A percentile compares a stretch with the other conserved stretches of the same genome.
Evolutionary conservation across 2,329 filamentous ascomycete species (phyloP).

Genomic region (Didymella glomerata): DNA sequence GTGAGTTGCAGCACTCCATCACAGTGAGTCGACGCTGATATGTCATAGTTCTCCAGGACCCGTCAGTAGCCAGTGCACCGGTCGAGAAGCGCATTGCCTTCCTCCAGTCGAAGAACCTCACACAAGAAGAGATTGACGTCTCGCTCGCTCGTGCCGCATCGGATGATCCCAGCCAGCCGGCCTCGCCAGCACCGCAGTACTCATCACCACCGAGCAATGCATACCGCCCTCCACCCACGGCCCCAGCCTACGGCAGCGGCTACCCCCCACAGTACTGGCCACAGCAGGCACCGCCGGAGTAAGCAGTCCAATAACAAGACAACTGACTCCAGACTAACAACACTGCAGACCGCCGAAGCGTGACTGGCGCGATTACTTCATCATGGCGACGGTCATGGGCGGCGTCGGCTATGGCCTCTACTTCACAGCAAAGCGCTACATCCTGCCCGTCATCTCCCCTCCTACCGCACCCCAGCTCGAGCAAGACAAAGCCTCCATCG

Average conservation of each 20-base stretch:
- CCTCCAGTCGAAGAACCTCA: conserved; percentile 94
- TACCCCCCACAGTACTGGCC: conserved; percentile 62
- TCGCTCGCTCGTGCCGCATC: conserved; percentile 77
- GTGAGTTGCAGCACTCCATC: conserved; percentile 50
- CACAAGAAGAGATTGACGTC: conserved; percentile 90
- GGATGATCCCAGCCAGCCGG: conserved; percentile 60
- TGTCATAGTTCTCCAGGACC: conserved; percentile 86
- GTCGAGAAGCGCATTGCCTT: conserved; percentile 93
- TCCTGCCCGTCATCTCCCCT: conserved; percentile 88
- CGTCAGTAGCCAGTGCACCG: conserved; percentile 87
- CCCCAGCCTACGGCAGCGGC: conserved; percentile 59
- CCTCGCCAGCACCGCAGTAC: conserved; percentile 60
- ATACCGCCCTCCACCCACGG: conserved; percentile 58
- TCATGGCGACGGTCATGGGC: conserved; percentile 95
- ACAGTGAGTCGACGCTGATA: conserved; percentile 25
- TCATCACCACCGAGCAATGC: conserved; percentile 49
- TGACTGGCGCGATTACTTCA: conserved; percentile 99
- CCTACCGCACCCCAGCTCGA: conserved; percentile 93
- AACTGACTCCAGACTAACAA: conserved; percentile 23
- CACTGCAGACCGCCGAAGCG: conserved; percentile 68
- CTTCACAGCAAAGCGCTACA: conserved; percentile 85
- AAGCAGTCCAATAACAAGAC: conserved; percentile 28
- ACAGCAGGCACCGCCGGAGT: conserved; percentile 64
- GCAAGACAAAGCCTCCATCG: conserved; percentile 90
- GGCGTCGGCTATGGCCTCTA: conserved; percentile 91